These are phyloP conservation scores for Ogataea glucozyma DNA, from an alignment of 805 yeast species.

Conservation along the genomic window DNA sequence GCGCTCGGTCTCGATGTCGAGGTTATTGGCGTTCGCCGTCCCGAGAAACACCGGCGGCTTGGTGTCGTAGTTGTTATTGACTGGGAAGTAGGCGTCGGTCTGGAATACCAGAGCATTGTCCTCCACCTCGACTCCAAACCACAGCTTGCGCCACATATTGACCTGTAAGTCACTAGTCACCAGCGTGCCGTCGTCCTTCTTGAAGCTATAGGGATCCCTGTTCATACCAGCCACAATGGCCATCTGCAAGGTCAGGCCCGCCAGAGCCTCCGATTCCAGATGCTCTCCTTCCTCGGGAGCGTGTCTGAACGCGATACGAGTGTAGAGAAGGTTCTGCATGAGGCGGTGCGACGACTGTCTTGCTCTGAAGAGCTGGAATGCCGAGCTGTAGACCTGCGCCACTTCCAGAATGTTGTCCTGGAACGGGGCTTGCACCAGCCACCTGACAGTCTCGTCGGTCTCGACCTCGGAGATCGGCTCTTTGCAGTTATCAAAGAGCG, in stretches of 20 bases:
- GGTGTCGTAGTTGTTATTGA: conserved; percentile 45
- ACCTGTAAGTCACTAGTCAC: conserved; percentile 36
- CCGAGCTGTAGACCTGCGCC: conserved; percentile 42
- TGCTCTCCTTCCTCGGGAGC: conserved; percentile 51
- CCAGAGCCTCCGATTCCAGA: conserved; percentile 41
- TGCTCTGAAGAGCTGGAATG: conserved; percentile 42
- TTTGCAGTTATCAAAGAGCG: conserved; percentile 33
- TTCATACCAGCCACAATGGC: conserved; percentile 48
- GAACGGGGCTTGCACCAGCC: conserved; percentile 42
- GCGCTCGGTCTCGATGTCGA: conserved; percentile 40
- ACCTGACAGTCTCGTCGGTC: conserved; percentile 33
- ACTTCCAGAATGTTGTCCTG: conserved; percentile 37
- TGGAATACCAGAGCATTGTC: conserved; percentile 46
- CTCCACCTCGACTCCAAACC: conserved; percentile 48
- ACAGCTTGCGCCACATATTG: conserved; percentile 58
- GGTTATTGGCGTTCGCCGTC: conserved; percentile 34
- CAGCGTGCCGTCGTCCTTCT: conserved; percentile 22
- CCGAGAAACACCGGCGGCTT: conserved; percentile 41
- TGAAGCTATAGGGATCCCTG: conserved; percentile 43
- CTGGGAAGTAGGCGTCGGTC: conserved; percentile 27
- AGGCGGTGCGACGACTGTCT: conserved; percentile 41
- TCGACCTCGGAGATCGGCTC: conserved; percentile 30
- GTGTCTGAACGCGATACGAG: conserved; percentile 40
- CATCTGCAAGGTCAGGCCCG: conserved; percentile 43
- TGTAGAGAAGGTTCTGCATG: conserved; percentile 45